These are phyloP conservation scores for Alectoria sarmentosa DNA, from an alignment of 495 filamentous ascomycete species.

Conservation along the genomic window DNA sequence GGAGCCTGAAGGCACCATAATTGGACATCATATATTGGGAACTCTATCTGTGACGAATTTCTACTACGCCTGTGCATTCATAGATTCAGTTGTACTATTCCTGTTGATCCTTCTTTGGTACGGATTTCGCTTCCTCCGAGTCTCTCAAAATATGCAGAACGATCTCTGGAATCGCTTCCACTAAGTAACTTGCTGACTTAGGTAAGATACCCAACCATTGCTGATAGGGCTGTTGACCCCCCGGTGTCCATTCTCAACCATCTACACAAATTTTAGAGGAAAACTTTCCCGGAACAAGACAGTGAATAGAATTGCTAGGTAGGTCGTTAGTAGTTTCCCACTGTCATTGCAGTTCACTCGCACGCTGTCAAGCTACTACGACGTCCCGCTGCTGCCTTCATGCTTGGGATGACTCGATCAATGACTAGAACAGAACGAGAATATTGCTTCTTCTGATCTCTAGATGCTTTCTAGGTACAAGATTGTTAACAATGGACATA, in stretches of 20 bases:
- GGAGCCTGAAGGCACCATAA: constrained; percentile 1
- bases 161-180: neutral
- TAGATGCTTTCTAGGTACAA: neutral
- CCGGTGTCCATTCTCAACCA: neutral
- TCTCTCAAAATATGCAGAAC: neutral
- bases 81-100: constrained; percentile 11
- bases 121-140: neutral
- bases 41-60: neutral
- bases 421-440: neutral
- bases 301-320: constrained; percentile 19
- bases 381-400: neutral
- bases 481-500: neutral
- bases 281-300: neutral
- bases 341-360: neutral
- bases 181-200: neutral
- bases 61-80: constrained; percentile 3
- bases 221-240: neutral
- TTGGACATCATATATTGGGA: constrained; percentile 1
- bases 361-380: neutral
- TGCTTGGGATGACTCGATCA: neutral
- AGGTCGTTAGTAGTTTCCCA: neutral
- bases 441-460: neutral
- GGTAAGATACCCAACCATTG: constrained; percentile 12
- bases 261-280: constrained; percentile 8
- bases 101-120: constrained; percentile 1